Evolutionary conservation across 1,284 basidiomycete species (phyloP).

Genomic region (Ustilago nuda): DNA sequence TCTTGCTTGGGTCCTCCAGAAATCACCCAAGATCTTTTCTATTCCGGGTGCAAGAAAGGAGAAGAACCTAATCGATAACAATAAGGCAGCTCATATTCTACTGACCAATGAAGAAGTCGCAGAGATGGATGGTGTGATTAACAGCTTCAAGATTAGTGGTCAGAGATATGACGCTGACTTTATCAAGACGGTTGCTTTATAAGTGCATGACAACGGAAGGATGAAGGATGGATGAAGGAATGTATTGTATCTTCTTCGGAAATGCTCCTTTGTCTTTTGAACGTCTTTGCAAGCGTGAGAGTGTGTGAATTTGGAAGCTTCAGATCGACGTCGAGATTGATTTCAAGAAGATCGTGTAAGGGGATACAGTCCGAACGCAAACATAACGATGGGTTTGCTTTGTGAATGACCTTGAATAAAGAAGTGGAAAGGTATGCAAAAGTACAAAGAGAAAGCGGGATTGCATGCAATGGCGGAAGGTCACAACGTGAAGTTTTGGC

Average conservation of each 20-base stretch:
- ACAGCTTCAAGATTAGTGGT: slow-evolving; percentile 55
- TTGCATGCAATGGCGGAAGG: slow-evolving; percentile 7
- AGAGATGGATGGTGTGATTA: slow-evolving; percentile 52
- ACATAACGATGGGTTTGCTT: not conserved
- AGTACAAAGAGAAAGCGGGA: slow-evolving; percentile 7
- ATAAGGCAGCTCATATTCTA: slow-evolving; percentile 36
- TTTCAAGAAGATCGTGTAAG: not conserved
- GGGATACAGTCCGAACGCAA: not conserved
- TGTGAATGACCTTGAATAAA: slow-evolving; percentile 1
- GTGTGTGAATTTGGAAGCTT: not conserved
- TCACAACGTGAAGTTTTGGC: not conserved
- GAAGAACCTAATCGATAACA: slow-evolving; percentile 53
- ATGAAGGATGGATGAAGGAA: not conserved
- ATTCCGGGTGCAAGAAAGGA: slow-evolving; percentile 55
- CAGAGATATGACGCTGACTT: slow-evolving; percentile 33
- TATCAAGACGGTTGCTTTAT: slow-evolving; percentile 38
- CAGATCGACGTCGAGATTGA: not conserved
- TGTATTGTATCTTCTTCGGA: not conserved
- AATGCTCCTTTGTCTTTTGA: not conserved
- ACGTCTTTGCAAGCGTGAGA: not conserved
- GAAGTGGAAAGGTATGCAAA: slow-evolving; percentile 4
- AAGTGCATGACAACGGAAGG: not conserved
- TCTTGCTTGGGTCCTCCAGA: slow-evolving; percentile 49
- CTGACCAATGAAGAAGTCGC: slow-evolving; percentile 37
- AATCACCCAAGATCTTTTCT: slow-evolving; percentile 37